These are phyloP conservation scores for Avena atlantica DNA, from an alignment of 176 grass and related monocot genomes.

Conservation along the genomic window DNA sequence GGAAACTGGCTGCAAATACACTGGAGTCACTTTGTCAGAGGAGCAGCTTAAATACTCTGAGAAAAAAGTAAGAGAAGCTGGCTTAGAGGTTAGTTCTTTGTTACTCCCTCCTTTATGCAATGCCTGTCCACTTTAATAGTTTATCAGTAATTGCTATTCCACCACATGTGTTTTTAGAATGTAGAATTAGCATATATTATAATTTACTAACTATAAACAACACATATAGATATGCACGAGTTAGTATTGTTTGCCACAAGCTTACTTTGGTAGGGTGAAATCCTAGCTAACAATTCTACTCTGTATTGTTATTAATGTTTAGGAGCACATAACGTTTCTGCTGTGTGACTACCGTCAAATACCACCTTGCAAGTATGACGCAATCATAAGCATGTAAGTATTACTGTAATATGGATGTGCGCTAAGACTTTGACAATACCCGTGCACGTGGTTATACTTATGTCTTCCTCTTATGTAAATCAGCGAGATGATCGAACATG, in stretches of 20 bases:
- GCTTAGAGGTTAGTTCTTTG: constrained; percentile 22
- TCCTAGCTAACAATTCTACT: constrained; percentile 1
- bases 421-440: neutral
- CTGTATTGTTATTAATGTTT: neutral
- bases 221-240: neutral
- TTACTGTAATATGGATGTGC: neutral
- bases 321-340: constrained; percentile 1
- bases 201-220: neutral
- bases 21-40: constrained; percentile 20
- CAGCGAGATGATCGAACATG: constrained; percentile 9
- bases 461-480: neutral
- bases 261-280: neutral
- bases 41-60: constrained; percentile 5
- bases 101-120: neutral
- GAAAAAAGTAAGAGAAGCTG: constrained; percentile 18
- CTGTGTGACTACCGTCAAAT: constrained; percentile 11
- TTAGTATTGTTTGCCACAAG: neutral
- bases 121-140: neutral
- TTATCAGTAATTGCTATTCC: neutral
- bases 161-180: neutral
- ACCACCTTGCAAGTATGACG: constrained; percentile 13
- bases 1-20: constrained; percentile 28
- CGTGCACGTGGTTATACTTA: neutral
- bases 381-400: constrained; percentile 22
- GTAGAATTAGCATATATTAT: neutral